Conservation (phyloP, 1,284 basidiomycete genomes). For the Chalciporus sp. region DNA sequence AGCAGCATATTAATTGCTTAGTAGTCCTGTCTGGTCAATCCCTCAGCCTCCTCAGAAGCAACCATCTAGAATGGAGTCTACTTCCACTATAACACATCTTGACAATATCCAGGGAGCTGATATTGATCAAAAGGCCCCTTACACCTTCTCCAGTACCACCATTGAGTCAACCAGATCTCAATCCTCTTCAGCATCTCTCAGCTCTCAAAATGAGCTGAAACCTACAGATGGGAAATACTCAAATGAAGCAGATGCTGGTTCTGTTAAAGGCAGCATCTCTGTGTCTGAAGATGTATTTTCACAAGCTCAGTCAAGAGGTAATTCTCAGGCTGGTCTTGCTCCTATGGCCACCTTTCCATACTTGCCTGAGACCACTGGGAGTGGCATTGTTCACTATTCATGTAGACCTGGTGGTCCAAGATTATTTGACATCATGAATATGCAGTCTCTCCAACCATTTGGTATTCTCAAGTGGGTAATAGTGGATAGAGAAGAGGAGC, state of each 20-base stretch:
- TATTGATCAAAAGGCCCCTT: conserved; percentile 5
- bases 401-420: conserved; percentile 65
- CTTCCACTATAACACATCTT: neutral
- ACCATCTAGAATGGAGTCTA: conserved; percentile 5
- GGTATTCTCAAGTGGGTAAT: conserved; percentile 69
- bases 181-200: conserved; percentile 6
- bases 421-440: conserved; percentile 63
- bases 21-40: conserved; percentile 7
- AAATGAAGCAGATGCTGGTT: conserved; percentile 1
- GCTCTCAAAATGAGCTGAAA: neutral
- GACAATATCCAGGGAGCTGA: conserved; percentile 1
- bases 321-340: conserved; percentile 45
- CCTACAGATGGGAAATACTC: neutral
- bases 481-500: conserved; percentile 69
- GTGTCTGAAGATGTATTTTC: conserved; percentile 20
- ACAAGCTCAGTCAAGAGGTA: conserved; percentile 30
- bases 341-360: conserved; percentile 56
- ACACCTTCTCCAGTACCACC: conserved; percentile 18
- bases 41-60: conserved; percentile 5
- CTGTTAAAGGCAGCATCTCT: conserved; percentile 8
- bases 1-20: neutral
- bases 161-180: conserved; percentile 13
- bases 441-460: conserved; percentile 57
- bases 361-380: conserved; percentile 46
- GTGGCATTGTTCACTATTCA: conserved; percentile 54